Conservation (phyloP, 768 basidiomycete species). For the Cystobasidiopsis lactophilus region DNA sequence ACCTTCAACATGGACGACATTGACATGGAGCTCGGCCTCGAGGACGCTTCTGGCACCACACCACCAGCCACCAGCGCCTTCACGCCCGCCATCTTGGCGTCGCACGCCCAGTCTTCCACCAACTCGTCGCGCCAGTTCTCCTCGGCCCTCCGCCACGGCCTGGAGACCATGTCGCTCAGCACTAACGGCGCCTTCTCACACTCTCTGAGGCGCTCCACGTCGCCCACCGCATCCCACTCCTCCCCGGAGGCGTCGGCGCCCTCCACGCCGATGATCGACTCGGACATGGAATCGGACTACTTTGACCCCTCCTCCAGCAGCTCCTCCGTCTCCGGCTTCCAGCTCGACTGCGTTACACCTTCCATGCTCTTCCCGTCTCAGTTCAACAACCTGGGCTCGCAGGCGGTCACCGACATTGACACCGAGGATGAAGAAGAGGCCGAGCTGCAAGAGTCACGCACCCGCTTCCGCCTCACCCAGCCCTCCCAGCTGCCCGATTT, state of each 20-base stretch:
- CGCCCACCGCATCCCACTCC: constrained; percentile 8
- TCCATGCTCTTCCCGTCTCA: constrained; percentile 16
- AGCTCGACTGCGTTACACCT: constrained; percentile 16
- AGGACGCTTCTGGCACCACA: not conserved
- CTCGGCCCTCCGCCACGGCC: too few relatives aligned
- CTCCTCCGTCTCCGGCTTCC: constrained; percentile 18
- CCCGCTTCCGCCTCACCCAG: not conserved
- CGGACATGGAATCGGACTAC: constrained; percentile 13
- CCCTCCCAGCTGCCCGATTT: not conserved
- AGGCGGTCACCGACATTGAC: too few relatives aligned
- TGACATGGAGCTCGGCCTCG: constrained; percentile 18
- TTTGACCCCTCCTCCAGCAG: constrained; percentile 10
- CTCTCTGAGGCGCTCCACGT: constrained; percentile 1
- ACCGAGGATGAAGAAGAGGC: too few relatives aligned
- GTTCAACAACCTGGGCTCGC: too few relatives aligned
- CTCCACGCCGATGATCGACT: constrained; percentile 12
- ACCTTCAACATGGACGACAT: constrained; percentile 6
- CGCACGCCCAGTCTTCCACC: not conserved
- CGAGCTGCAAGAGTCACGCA: not conserved
- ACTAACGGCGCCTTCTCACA: not conserved
- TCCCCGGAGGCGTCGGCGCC: constrained; percentile 7
- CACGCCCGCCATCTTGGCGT: too few relatives aligned
- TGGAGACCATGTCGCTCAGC: not conserved
- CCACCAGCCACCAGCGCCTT: too few relatives aligned
- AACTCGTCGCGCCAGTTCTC: not conserved